Percentiles rank a stretch among this genome's conserved stretches.
phyloP scores from a whole-genome alignment of 371 early-diverging fungal species.

The Saksenaea vasiformis region DNA sequence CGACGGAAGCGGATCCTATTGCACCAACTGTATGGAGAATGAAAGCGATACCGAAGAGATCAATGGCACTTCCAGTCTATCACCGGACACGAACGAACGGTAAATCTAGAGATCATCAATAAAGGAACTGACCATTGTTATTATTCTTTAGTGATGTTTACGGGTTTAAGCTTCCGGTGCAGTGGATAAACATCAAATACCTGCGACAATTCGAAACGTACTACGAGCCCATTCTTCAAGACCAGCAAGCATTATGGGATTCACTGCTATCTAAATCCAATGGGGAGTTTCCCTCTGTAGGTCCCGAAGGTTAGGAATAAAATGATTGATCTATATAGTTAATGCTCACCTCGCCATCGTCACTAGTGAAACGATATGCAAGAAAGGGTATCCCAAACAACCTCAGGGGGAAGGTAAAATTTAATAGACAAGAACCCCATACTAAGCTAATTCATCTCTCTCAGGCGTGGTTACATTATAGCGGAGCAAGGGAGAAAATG shows the following conservation, averaged over 20 bases:
- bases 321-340: background rate
- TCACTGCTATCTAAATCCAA: constrained; percentile 39
- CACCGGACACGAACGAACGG: background rate
- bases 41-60: background rate
- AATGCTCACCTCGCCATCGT: background rate
- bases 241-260: constrained; percentile 55
- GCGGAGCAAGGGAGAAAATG: constrained; percentile 66
- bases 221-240: constrained; percentile 48
- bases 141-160: constrained; percentile 49
- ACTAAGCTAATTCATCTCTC: background rate
- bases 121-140: background rate
- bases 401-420: constrained; percentile 58
- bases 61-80: background rate
- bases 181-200: constrained; percentile 51
- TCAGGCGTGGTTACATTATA: constrained; percentile 78
- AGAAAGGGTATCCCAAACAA: constrained; percentile 76
- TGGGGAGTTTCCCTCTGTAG: constrained; percentile 48
- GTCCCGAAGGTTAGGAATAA: constrained; percentile 46
- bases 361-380: constrained; percentile 64
- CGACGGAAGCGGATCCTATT: background rate
- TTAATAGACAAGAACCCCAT: background rate
- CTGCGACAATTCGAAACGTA: constrained; percentile 49
- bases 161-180: constrained; percentile 60
- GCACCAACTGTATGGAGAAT: background rate
- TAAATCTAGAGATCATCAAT: background rate